A percentile compares a stretch with the other conserved stretches of the same genome.
phyloP scores from a whole-genome alignment of 768 basidiomycete genomes.

The Podaxis pistillaris region DNA sequence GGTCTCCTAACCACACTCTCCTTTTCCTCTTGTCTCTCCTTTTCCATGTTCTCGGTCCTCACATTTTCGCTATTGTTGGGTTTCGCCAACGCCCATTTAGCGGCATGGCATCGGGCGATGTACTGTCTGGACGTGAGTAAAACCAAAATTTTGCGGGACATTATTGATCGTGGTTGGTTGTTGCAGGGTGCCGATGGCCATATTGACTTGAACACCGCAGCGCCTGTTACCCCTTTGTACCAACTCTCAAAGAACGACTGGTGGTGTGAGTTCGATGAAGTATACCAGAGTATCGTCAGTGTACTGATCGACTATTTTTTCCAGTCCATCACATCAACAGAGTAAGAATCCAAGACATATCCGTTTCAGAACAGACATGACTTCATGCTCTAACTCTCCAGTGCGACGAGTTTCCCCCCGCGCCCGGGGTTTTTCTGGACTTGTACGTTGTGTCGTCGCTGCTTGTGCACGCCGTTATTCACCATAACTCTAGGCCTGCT shows the following conservation, averaged over 20 bases:
- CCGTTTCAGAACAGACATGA: background rate
- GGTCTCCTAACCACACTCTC: background rate
- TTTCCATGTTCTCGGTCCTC: background rate
- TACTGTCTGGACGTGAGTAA: slow-evolving; percentile 42
- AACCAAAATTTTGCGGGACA: background rate
- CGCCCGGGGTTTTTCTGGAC: slow-evolving; percentile 38
- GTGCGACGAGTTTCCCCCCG: slow-evolving; percentile 44
- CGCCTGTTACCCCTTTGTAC: slow-evolving; percentile 41
- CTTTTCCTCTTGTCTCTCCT: slow-evolving; percentile 1
- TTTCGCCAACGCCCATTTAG: slow-evolving; percentile 37
- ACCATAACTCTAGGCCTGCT: slow-evolving; percentile 36
- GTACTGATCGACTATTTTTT: slow-evolving; percentile 8
- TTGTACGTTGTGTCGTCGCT: slow-evolving; percentile 30
- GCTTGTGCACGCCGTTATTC: background rate
- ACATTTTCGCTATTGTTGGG: background rate
- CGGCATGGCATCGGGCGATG: slow-evolving; percentile 42
- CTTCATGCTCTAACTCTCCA: slow-evolving; percentile 14
- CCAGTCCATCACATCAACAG: slow-evolving; percentile 36
- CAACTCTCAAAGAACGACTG: slow-evolving; percentile 38
- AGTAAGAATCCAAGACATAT: slow-evolving; percentile 22
- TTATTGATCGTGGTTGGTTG: background rate
- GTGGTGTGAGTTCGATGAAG: slow-evolving; percentile 39
- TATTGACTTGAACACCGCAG: slow-evolving; percentile 36
- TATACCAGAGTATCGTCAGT: background rate
- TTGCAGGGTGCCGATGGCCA: slow-evolving; percentile 28